Conservation (phyloP, 257 asterid species). For the Ilex aquifolium region DNA sequence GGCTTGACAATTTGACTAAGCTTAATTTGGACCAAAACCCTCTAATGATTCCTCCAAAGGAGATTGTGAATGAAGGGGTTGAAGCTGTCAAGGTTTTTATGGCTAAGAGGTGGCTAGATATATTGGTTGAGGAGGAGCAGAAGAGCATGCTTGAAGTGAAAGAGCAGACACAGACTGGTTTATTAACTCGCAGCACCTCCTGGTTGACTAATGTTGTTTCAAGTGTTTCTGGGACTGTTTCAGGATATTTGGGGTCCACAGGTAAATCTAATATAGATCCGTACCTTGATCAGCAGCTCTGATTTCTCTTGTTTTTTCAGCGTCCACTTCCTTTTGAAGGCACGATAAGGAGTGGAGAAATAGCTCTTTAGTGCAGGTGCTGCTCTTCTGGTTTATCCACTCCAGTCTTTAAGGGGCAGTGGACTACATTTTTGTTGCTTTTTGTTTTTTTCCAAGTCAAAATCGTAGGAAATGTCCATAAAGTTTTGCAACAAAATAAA, state of each 20-base stretch:
- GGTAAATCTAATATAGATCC: slow-evolving; percentile 27
- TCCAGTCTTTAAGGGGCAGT: too few relatives aligned
- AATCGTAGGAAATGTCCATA: too few relatives aligned
- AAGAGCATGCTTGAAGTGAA: slow-evolving; percentile 14
- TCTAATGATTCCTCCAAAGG: slow-evolving; percentile 47
- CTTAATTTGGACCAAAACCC: slow-evolving; percentile 62
- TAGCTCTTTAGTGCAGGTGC: too few relatives aligned
- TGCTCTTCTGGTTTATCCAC: too few relatives aligned
- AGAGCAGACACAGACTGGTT: slow-evolving; percentile 26
- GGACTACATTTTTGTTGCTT: too few relatives aligned
- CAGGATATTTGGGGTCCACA: slow-evolving; percentile 10
- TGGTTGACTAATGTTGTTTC: slow-evolving; percentile 20
- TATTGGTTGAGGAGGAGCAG: slow-evolving; percentile 30
- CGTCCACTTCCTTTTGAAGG: too few relatives aligned
- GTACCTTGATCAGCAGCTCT: slow-evolving; percentile 33
- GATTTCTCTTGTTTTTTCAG: neutral
- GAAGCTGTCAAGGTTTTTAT: slow-evolving; percentile 49
- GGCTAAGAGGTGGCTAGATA: slow-evolving; percentile 39
- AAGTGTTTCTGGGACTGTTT: slow-evolving; percentile 20
- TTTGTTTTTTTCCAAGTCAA: too few relatives aligned
- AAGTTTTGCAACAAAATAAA: too few relatives aligned
- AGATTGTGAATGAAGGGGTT: slow-evolving; percentile 36
- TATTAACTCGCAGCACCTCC: slow-evolving; percentile 43
- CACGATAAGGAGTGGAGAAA: too few relatives aligned
- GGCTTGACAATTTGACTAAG: slow-evolving; percentile 29